These are phyloP conservation scores for Isatis tinctoria DNA, from an alignment of 345 rosid genomes.

Conservation along the genomic window DNA sequence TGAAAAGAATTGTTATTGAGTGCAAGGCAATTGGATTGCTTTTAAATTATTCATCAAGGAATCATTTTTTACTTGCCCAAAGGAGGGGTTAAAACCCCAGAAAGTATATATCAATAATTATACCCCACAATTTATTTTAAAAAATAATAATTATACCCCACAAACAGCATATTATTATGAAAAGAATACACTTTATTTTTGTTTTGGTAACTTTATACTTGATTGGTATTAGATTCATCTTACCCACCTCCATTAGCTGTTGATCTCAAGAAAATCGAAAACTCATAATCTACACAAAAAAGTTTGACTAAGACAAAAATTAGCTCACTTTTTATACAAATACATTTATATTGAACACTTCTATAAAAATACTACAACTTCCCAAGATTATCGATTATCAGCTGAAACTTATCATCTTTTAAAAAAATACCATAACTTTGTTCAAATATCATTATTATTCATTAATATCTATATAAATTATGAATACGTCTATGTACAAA, in stretches of 20 bases:
- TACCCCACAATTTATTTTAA: too few relatives aligned
- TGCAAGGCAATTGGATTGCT: slow-evolving; percentile 23
- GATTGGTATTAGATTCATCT: slow-evolving; percentile 39
- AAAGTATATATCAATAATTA: slow-evolving; percentile 26
- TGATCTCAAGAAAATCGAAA: slow-evolving; percentile 17
- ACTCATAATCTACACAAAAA: background rate
- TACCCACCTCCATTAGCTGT: slow-evolving; percentile 35
- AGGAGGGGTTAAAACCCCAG: slow-evolving; percentile 8
- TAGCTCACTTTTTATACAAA: background rate
- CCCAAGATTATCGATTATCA: background rate
- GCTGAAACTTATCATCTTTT: too few relatives aligned
- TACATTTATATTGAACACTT: background rate
- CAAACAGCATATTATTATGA: slow-evolving; percentile 31
- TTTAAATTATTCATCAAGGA: slow-evolving; percentile 19
- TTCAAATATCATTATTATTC: background rate
- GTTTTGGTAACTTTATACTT: slow-evolving; percentile 29
- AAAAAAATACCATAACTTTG: background rate
- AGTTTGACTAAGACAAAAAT: background rate
- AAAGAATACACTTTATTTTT: slow-evolving; percentile 31
- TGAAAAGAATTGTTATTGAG: slow-evolving; percentile 10
- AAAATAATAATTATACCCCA: too few relatives aligned
- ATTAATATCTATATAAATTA: background rate
- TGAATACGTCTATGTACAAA: too few relatives aligned
- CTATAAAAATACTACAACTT: background rate
- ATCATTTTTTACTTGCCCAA: slow-evolving; percentile 32